Evolutionary conservation across 2,329 filamentous ascomycete genomes (phyloP).

Genomic region (Hymenotorrendiella dingleyae): DNA sequence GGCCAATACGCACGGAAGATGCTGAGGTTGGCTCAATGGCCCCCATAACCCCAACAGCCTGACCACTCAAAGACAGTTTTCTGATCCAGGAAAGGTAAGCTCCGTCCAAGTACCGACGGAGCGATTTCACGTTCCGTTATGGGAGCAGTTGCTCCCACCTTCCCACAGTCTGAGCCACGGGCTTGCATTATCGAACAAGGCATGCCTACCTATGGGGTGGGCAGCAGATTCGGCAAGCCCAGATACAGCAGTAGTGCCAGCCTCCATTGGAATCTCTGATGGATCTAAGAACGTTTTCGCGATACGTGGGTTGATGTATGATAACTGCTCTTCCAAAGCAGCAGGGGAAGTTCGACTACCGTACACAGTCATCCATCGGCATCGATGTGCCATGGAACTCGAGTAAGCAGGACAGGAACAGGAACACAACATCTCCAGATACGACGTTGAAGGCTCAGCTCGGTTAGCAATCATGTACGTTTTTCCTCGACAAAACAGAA

Average conservation of each 20-base stretch:
- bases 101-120: conserved; percentile 6
- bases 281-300: neutral
- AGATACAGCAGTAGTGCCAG: neutral
- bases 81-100: conserved; percentile 1
- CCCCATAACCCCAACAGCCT: neutral
- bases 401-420: conserved; percentile 1
- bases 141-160: neutral
- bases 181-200: neutral
- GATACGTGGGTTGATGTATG: neutral
- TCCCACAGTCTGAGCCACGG: neutral
- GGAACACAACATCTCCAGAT: conserved; percentile 4
- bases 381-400: conserved; percentile 1
- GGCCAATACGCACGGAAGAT: neutral
- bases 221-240: neutral
- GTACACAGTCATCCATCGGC: neutral
- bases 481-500: neutral
- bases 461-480: conserved; percentile 1
- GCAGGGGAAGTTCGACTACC: too few species aligned
- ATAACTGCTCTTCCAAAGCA: too few species aligned
- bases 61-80: neutral
- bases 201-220: neutral
- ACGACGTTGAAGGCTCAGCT: conserved; percentile 2
- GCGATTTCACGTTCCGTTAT: conserved; percentile 6
- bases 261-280: neutral
- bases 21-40: neutral